Conservation (phyloP, 805 yeast species). For the Citeromyces matritensis region DNA sequence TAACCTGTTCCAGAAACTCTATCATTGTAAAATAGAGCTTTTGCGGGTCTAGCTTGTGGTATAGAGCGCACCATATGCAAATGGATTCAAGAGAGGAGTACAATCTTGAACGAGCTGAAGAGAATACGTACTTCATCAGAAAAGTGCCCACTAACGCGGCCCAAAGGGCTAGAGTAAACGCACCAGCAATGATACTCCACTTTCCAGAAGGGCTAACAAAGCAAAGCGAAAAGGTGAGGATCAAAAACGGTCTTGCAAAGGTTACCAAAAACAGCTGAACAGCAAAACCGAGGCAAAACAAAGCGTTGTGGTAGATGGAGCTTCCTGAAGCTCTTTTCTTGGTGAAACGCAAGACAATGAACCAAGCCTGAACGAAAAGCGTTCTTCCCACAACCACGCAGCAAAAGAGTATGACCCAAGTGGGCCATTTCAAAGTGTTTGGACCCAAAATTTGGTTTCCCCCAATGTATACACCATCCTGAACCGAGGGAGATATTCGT, state of each 20-base stretch:
- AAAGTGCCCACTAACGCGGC: constrained; percentile 16
- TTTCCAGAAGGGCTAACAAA: constrained; percentile 5
- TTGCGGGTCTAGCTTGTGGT: constrained; percentile 26
- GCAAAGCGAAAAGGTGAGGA: constrained; percentile 16
- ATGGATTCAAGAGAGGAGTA: constrained; percentile 32
- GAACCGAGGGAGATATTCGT: constrained; percentile 3
- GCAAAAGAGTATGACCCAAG: constrained; percentile 12
- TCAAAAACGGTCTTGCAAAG: constrained; percentile 27
- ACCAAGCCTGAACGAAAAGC: constrained; percentile 4
- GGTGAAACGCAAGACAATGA: constrained; percentile 3
- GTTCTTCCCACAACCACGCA: constrained; percentile 16
- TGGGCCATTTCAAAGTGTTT: neutral
- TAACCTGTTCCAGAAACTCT: constrained; percentile 17
- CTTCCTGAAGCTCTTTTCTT: neutral
- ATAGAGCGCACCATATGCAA: constrained; percentile 28
- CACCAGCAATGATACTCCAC: neutral
- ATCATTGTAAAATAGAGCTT: constrained; percentile 20
- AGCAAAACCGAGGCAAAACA: neutral
- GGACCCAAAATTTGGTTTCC: constrained; percentile 15
- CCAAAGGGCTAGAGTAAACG: neutral
- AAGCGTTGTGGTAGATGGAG: neutral
- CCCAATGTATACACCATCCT: constrained; percentile 22
- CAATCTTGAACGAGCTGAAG: constrained; percentile 11
- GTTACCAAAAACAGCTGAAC: constrained; percentile 15
- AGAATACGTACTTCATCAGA: constrained; percentile 15